These are phyloP conservation scores for Globisporangium ultimum DNA, from an alignment of 352 stramenopile genomes.

Conservation along the genomic window DNA sequence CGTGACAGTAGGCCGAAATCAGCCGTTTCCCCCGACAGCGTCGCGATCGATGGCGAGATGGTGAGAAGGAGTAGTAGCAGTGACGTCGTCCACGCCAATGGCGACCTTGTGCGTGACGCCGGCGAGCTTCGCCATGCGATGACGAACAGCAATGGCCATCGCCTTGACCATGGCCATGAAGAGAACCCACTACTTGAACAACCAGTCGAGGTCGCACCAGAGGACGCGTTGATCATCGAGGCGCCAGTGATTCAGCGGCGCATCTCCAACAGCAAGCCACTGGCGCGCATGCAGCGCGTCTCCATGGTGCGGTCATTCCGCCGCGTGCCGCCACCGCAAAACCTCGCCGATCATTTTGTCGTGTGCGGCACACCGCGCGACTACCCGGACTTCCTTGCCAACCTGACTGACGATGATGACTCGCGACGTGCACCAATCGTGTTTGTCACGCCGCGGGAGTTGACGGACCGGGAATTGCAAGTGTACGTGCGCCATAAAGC, in stretches of 20 bases:
- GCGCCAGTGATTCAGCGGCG: slow-evolving; percentile 1
- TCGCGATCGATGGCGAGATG: neutral
- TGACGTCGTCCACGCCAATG: neutral
- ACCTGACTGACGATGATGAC: slow-evolving; percentile 46
- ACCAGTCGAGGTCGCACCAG: neutral
- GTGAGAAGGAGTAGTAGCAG: no score
- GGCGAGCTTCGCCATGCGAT: neutral
- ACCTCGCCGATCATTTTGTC: slow-evolving; percentile 50
- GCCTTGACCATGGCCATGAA: neutral
- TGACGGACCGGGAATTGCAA: slow-evolving; percentile 48
- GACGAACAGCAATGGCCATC: neutral
- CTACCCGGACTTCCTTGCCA: slow-evolving; percentile 51
- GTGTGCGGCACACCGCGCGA: slow-evolving; percentile 65
- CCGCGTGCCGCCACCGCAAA: slow-evolving; percentile 21
- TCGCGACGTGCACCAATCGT: slow-evolving; percentile 27
- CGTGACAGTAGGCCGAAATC: neutral
- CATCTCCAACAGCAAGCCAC: neutral
- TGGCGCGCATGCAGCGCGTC: slow-evolving; percentile 24
- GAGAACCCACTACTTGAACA: neutral
- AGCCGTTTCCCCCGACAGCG: neutral
- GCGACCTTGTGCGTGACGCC: no score
- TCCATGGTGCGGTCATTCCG: slow-evolving; percentile 34
- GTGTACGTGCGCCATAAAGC: slow-evolving; percentile 40
- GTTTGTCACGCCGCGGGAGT: slow-evolving; percentile 48
- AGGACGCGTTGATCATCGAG: neutral